phyloP scores from a whole-genome alignment of 225 moss, liverwort and hornwort species.

The Ulota crispa region DNA sequence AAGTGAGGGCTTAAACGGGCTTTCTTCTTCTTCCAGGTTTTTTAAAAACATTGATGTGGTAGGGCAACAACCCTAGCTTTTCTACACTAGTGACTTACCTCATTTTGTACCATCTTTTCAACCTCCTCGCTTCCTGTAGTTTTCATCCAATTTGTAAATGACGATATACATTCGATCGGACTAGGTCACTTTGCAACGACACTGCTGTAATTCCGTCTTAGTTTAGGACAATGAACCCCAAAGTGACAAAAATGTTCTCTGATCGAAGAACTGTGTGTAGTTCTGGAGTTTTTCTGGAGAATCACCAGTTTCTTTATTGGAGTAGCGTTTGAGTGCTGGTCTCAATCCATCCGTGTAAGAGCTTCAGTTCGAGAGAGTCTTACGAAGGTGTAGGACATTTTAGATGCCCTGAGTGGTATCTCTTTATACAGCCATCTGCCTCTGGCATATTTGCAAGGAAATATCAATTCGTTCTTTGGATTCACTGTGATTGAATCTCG shows the following conservation, averaged over 20 bases:
- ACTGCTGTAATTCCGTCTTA: conserved; percentile 16
- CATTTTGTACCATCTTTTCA: conserved; percentile 36
- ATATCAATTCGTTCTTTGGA: conserved; percentile 26
- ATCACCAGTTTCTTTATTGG: conserved; percentile 23
- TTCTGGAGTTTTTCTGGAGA: conserved; percentile 7
- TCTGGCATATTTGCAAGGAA: conserved; percentile 32
- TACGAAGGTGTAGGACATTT: conserved; percentile 30
- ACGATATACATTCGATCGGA: conserved; percentile 37
- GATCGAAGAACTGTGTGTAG: conserved; percentile 20
- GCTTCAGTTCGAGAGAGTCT: conserved; percentile 28
- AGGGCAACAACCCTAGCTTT: neutral
- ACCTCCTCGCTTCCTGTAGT: conserved; percentile 23
- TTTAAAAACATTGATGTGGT: conserved; percentile 16
- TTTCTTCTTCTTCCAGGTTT: neutral
- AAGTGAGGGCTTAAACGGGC: conserved; percentile 18
- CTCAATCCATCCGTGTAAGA: conserved; percentile 18
- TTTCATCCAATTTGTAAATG: conserved; percentile 54
- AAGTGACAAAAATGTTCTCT: neutral
- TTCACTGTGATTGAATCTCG: conserved; percentile 1
- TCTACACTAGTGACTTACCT: conserved; percentile 13
- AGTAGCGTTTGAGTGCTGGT: conserved; percentile 36
- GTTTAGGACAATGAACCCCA: conserved; percentile 12
- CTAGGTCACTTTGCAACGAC: neutral
- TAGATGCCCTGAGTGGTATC: conserved; percentile 22
- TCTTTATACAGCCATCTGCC: conserved; percentile 25